These are phyloP conservation scores for Candida golubevii DNA, from an alignment of 805 yeast genomes.

Conservation along the genomic window DNA sequence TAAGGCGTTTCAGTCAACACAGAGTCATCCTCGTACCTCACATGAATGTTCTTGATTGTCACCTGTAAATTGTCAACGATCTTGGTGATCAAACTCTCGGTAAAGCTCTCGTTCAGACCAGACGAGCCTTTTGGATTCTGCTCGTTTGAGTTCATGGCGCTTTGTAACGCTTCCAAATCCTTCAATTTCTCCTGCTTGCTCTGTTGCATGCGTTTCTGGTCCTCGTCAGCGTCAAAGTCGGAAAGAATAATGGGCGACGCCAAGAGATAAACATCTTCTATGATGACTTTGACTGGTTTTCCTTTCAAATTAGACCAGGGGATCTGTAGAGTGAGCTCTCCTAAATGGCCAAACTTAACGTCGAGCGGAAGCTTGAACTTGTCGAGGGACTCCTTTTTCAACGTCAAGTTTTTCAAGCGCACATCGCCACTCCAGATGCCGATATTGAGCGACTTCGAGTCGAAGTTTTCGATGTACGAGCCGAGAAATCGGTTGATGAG, in stretches of 20 bases:
- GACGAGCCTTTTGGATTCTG: not conserved
- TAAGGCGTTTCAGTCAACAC: slow-evolving; percentile 72
- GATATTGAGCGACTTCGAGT: slow-evolving; percentile 88
- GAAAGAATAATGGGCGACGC: slow-evolving; percentile 69
- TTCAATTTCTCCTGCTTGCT: slow-evolving; percentile 64
- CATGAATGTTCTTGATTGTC: slow-evolving; percentile 84
- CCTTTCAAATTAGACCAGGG: slow-evolving; percentile 96
- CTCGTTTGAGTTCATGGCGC: slow-evolving; percentile 32
- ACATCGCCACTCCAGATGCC: slow-evolving; percentile 99
- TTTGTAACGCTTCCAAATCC: slow-evolving; percentile 60
- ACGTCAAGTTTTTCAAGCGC: slow-evolving; percentile 66
- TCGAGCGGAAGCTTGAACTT: slow-evolving; percentile 80
- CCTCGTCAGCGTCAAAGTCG: slow-evolving; percentile 53
- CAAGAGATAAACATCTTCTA: slow-evolving; percentile 81
- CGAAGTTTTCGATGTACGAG: slow-evolving; percentile 87
- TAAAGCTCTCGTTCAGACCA: slow-evolving; percentile 62
- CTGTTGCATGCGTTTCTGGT: slow-evolving; percentile 54
- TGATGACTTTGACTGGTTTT: slow-evolving; percentile 83
- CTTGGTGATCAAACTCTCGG: slow-evolving; percentile 83
- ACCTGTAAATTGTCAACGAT: slow-evolving; percentile 90
- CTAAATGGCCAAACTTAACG: slow-evolving; percentile 85
- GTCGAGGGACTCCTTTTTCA: slow-evolving; percentile 88
- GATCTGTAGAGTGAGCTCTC: slow-evolving; percentile 82
- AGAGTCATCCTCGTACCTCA: slow-evolving; percentile 81
- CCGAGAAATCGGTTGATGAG: slow-evolving; percentile 61